Evolutionary conservation across 1,284 basidiomycete genomes (phyloP).

Genomic region (Chalciporus sp.): DNA sequence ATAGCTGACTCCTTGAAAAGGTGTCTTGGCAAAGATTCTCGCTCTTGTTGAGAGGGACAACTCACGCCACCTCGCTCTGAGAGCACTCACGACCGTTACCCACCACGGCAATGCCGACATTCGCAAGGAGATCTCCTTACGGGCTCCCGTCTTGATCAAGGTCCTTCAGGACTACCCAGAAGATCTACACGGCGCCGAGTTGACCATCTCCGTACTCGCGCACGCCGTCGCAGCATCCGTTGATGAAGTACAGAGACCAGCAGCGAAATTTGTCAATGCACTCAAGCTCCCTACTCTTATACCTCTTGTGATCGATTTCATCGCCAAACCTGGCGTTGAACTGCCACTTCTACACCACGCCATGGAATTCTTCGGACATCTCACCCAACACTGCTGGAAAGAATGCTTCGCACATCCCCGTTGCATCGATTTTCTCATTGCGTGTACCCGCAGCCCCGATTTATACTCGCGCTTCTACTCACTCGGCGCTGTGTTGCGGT

Average conservation of each 20-base stretch:
- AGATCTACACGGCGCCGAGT: slow-evolving; percentile 51
- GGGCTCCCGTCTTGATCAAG: slow-evolving; percentile 42
- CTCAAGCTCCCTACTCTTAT: slow-evolving; percentile 51
- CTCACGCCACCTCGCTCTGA: slow-evolving; percentile 52
- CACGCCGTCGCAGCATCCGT: slow-evolving; percentile 54
- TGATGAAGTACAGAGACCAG: slow-evolving; percentile 40
- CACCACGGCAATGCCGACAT: slow-evolving; percentile 59
- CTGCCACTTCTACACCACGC: slow-evolving; percentile 53
- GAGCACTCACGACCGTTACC: slow-evolving; percentile 57
- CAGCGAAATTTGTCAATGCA: slow-evolving; percentile 38
- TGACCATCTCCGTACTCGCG: slow-evolving; percentile 52
- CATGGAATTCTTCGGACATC: slow-evolving; percentile 44
- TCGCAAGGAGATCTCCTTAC: slow-evolving; percentile 52
- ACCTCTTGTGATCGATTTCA: slow-evolving; percentile 42
- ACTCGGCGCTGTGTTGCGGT: slow-evolving; percentile 52
- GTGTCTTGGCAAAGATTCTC: slow-evolving; percentile 54
- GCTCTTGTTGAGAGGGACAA: slow-evolving; percentile 52
- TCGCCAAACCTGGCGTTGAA: slow-evolving; percentile 48
- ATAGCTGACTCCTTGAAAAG: slow-evolving; percentile 32
- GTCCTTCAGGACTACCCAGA: slow-evolving; percentile 51
- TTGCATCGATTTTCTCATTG: slow-evolving; percentile 51
- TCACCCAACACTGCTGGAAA: slow-evolving; percentile 45
- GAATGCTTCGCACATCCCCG: slow-evolving; percentile 46
- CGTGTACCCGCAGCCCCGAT: slow-evolving; percentile 54
- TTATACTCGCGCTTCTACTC: slow-evolving; percentile 51